phyloP scores from a whole-genome alignment of 2,329 filamentous ascomycete species.

The Fusarium torulosum region DNA sequence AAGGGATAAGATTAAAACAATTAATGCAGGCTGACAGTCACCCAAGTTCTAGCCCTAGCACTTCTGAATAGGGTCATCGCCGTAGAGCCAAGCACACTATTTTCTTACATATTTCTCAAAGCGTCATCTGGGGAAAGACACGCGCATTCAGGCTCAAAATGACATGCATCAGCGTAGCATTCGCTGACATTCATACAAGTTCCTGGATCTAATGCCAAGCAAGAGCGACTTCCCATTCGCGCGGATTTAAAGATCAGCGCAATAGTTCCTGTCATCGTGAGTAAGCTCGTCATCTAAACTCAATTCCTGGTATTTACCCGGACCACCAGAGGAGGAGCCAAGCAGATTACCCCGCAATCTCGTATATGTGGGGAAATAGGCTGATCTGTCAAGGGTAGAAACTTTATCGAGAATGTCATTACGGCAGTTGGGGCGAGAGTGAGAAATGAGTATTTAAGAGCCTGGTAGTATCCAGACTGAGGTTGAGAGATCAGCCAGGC shows the following conservation, averaged over 20 bases:
- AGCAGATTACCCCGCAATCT: conserved; percentile 13
- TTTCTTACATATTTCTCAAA: background rate
- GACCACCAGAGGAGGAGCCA: background rate
- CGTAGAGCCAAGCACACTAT: background rate
- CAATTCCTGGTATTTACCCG: background rate
- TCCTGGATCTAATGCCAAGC: background rate
- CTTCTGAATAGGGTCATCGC: background rate
- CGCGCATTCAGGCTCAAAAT: background rate
- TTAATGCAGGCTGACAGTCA: background rate
- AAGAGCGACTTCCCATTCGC: background rate
- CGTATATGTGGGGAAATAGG: background rate
- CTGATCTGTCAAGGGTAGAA: background rate
- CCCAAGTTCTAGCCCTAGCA: background rate
- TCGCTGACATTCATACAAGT: background rate
- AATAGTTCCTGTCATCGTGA: background rate
- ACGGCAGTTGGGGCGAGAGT: background rate
- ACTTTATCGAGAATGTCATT: background rate
- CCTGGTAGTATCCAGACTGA: background rate
- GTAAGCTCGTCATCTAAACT: background rate
- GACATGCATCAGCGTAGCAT: background rate
- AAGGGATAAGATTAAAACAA: too few species aligned
- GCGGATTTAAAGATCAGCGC: background rate
- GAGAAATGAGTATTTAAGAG: background rate
- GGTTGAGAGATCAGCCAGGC: background rate
- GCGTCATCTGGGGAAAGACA: background rate